phyloP scores from a whole-genome alignment of 2,329 filamentous ascomycete species.

The Nothomitra cinnamomea region DNA sequence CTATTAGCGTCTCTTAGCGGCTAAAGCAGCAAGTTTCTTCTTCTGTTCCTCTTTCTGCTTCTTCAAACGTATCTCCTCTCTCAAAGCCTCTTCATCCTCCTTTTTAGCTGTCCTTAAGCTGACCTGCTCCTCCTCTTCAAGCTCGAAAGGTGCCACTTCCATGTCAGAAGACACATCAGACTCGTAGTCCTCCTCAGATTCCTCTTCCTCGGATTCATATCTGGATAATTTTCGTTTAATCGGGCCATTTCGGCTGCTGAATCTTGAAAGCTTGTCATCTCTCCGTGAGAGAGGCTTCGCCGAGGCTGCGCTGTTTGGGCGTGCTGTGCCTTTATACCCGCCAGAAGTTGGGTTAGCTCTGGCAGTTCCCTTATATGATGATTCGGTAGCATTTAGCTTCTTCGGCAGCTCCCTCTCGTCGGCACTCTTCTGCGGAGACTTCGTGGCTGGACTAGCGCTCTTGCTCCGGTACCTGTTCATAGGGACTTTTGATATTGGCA shows the following conservation, averaged over 20 bases:
- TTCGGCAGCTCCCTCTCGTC: conserved; percentile 11
- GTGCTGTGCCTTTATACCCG: conserved; percentile 7
- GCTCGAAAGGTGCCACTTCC: conserved; percentile 30
- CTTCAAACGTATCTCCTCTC: conserved; percentile 26
- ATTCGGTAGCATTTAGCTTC: background rate
- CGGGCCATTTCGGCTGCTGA: background rate
- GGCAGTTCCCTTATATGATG: conserved; percentile 4
- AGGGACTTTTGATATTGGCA: conserved; percentile 20
- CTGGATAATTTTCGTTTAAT: background rate
- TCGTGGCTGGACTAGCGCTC: conserved; percentile 12
- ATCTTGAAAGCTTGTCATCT: background rate
- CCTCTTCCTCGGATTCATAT: conserved; percentile 3
- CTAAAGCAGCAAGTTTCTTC: conserved; percentile 24
- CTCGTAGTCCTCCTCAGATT: conserved; percentile 20
- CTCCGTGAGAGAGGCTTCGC: background rate
- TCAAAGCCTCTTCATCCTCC: conserved; percentile 30
- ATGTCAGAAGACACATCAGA: conserved; percentile 31
- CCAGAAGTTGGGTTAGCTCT: background rate
- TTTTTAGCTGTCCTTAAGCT: conserved; percentile 24
- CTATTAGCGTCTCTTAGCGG: conserved; percentile 9
- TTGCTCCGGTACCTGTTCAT: conserved; percentile 21
- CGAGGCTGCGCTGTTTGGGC: background rate
- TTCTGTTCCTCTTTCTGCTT: conserved; percentile 28
- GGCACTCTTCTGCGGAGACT: background rate
- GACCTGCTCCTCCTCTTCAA: conserved; percentile 27